Evolutionary conservation across 768 basidiomycete genomes (phyloP).

Genomic region (Leccinum fibrillosum): DNA sequence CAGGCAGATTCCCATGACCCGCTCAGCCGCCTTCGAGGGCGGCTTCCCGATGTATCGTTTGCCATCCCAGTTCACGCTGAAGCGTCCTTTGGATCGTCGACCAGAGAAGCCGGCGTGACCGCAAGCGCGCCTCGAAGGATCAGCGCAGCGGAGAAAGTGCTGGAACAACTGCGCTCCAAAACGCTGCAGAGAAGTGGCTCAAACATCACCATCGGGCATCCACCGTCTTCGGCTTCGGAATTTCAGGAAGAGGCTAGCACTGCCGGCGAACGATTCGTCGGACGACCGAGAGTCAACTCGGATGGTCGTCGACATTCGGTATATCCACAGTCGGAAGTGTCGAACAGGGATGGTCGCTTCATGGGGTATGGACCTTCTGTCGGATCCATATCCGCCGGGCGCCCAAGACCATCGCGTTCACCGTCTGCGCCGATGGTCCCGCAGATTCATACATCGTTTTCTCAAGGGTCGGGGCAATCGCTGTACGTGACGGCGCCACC

Average conservation of each 20-base stretch:
- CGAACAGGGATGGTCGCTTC: conserved; percentile 20
- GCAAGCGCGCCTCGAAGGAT: conserved; percentile 40
- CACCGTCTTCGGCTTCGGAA: conserved; percentile 11
- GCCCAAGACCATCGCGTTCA: conserved; percentile 53
- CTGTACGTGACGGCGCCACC: conserved; percentile 36
- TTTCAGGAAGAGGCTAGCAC: conserved; percentile 17
- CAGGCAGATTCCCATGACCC: conserved; percentile 12
- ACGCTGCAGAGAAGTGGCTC: conserved; percentile 48
- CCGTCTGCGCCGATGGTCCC: conserved; percentile 52
- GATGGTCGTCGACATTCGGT: conserved; percentile 26
- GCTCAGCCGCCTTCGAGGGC: conserved; percentile 19
- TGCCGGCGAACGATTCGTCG: conserved; percentile 17
- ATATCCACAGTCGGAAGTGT: conserved; percentile 23
- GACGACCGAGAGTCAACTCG: conserved; percentile 28
- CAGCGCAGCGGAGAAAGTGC: conserved; percentile 66
- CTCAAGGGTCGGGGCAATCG: conserved; percentile 25
- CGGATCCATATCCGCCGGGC: conserved; percentile 32
- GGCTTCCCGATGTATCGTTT: conserved; percentile 20
- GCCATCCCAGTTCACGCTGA: conserved; percentile 19
- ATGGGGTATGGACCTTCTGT: conserved; percentile 23
- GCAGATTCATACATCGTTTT: conserved; percentile 26
- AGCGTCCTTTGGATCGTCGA: conserved; percentile 24
- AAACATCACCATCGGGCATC: conserved; percentile 12
- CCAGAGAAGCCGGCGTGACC: conserved; percentile 34
- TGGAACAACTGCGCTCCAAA: conserved; percentile 60